Evolutionary conservation across 805 yeast species (phyloP).

Genomic region (Metschnikowia proteae): DNA sequence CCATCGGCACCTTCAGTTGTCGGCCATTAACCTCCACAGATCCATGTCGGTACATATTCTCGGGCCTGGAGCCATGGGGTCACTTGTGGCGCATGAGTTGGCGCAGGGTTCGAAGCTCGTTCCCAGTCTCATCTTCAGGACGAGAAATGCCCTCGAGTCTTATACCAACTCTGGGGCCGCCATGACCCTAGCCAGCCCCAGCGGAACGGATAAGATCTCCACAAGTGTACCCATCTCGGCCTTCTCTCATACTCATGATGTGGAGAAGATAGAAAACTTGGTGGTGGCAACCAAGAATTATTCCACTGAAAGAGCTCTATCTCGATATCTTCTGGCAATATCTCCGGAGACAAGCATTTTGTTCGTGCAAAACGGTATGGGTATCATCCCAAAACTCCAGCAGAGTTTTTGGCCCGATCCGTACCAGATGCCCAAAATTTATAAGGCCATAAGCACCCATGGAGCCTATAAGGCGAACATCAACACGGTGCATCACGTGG

Average conservation of each 20-base stretch:
- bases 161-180: slow-evolving; percentile 42
- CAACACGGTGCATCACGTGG: slow-evolving; percentile 54
- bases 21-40: too few relatives aligned
- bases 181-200: slow-evolving; percentile 25
- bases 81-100: slow-evolving; percentile 44
- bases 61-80: slow-evolving; percentile 55
- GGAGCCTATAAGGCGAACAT: slow-evolving; percentile 59
- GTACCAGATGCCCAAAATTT: slow-evolving; percentile 50
- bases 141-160: slow-evolving; percentile 37
- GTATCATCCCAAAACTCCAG: slow-evolving; percentile 54
- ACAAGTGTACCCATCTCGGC: slow-evolving; percentile 23
- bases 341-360: slow-evolving; percentile 51
- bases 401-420: slow-evolving; percentile 50
- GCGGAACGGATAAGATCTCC: slow-evolving; percentile 17
- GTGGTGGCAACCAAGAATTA: slow-evolving; percentile 79
- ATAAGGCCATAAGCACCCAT: slow-evolving; percentile 78
- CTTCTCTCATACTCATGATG: slow-evolving; percentile 18
- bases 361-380: slow-evolving; percentile 85
- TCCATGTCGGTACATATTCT: slow-evolving; percentile 25
- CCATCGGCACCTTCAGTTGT: too few relatives aligned
- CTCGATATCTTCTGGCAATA: slow-evolving; percentile 50
- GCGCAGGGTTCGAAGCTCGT: slow-evolving; percentile 39
- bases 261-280: slow-evolving; percentile 45
- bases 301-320: slow-evolving; percentile 62
- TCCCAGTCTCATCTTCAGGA: slow-evolving; percentile 33